Evolutionary conservation across 148 eudicot species (phyloP).

Genomic region (Spergularia bocconei): DNA sequence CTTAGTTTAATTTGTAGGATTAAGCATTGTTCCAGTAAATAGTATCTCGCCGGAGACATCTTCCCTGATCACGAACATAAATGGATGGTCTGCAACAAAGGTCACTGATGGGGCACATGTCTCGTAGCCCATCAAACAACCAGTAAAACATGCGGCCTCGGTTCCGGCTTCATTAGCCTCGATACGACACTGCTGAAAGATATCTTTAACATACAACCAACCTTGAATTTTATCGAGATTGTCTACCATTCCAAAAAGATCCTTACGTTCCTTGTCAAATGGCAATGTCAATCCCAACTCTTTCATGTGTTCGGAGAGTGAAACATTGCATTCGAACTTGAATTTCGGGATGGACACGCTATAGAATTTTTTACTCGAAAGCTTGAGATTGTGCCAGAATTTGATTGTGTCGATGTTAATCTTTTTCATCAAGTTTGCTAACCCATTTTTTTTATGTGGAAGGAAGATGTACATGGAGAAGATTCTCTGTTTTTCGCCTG

Average conservation of each 20-base stretch:
- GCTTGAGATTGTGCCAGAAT: not conserved
- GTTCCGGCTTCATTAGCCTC: conserved; percentile 19
- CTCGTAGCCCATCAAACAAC: no score
- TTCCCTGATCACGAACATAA: conserved; percentile 18
- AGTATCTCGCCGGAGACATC: conserved; percentile 1
- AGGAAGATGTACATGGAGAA: conserved; percentile 31
- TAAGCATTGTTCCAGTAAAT: conserved; percentile 6
- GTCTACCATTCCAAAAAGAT: conserved; percentile 8
- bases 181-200: not conserved
- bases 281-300: conserved; percentile 16
- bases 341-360: conserved; percentile 22
- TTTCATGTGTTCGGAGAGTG: not conserved
- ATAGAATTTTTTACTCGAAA: not conserved
- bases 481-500: not conserved
- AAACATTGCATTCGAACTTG: conserved; percentile 8
- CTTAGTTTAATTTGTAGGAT: no score
- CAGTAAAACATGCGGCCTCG: not conserved
- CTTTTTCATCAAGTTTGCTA: conserved; percentile 4
- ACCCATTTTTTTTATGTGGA: conserved; percentile 17
- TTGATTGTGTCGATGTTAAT: no score
- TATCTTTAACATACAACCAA: not conserved
- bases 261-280: not conserved
- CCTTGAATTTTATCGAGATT: not conserved
- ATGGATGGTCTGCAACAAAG: conserved; percentile 21
- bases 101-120: no score